phyloP scores from a whole-genome alignment of 2,329 filamentous ascomycete species.

The Paracamarosporium sp. region DNA sequence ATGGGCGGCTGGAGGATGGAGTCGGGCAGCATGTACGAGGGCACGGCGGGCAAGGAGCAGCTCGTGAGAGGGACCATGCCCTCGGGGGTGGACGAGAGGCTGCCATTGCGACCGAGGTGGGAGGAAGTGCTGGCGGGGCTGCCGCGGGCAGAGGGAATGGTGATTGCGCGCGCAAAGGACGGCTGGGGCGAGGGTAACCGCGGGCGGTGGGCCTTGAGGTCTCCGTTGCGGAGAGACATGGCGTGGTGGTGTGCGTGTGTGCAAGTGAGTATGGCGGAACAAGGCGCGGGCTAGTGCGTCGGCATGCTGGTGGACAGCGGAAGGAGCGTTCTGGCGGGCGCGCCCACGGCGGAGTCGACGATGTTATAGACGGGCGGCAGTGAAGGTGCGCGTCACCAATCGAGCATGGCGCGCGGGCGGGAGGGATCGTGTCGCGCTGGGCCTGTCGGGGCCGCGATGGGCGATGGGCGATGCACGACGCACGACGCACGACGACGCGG shows the following conservation, averaged over 20 bases:
- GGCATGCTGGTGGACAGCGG: conserved; percentile 17
- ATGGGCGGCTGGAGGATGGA: conserved; percentile 67
- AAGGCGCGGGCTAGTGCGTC: conserved; percentile 1
- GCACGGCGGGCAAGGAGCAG: conserved; percentile 51
- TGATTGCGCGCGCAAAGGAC: conserved; percentile 41
- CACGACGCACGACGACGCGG: conserved; percentile 28
- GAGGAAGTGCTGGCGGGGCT: conserved; percentile 49
- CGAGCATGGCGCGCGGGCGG: conserved; percentile 30
- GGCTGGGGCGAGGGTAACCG: conserved; percentile 42
- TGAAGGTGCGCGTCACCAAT: conserved; percentile 30
- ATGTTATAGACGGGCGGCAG: conserved; percentile 31
- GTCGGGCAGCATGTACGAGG: conserved; percentile 75
- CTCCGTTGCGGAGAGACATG: conserved; percentile 39
- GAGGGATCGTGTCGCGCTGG: conserved; percentile 28
- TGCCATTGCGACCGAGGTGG: conserved; percentile 64
- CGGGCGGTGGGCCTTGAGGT: conserved; percentile 26
- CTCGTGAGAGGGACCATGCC: conserved; percentile 62
- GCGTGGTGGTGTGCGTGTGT: conserved; percentile 11
- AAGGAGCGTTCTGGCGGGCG: not conserved
- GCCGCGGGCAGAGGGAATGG: conserved; percentile 45
- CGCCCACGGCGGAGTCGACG: conserved; percentile 2
- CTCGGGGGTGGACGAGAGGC: conserved; percentile 72
- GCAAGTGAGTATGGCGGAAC: conserved; percentile 3
- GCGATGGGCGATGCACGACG: too few species aligned
- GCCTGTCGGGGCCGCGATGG: conserved; percentile 33